These are phyloP conservation scores for Alternaria viburni DNA, from an alignment of 2,329 filamentous ascomycete species.

Conservation along the genomic window DNA sequence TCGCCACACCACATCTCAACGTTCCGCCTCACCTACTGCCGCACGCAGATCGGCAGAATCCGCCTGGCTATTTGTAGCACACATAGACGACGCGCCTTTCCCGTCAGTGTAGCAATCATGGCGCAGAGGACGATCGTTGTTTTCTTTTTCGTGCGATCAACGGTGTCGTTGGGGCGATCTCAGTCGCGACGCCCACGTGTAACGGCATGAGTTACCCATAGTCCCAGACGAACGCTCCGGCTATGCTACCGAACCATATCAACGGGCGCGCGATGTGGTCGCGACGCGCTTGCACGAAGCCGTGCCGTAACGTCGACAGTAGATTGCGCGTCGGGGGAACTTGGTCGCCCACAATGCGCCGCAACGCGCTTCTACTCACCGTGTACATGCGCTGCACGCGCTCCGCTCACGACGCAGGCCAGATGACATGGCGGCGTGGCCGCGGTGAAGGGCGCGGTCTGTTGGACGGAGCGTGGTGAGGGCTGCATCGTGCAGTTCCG, in stretches of 20 bases:
- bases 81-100: slow-evolving; percentile 24
- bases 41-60: slow-evolving; percentile 27
- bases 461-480: slow-evolving; percentile 18
- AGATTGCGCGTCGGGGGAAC: background rate
- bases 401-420: slow-evolving; percentile 8
- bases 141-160: slow-evolving; percentile 18
- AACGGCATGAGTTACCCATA: slow-evolving; percentile 20
- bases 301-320: background rate
- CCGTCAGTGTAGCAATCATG: slow-evolving; percentile 23
- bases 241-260: slow-evolving; percentile 34
- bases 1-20: slow-evolving; percentile 25
- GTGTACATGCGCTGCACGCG: slow-evolving; percentile 11
- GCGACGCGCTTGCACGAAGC: slow-evolving; percentile 8
- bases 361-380: slow-evolving; percentile 9
- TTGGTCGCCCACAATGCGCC: slow-evolving; percentile 7
- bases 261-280: slow-evolving; percentile 19
- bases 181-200: slow-evolving; percentile 25
- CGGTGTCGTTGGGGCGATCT: slow-evolving; percentile 11
- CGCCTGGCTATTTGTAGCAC: slow-evolving; percentile 32
- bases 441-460: slow-evolving; percentile 6
- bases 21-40: slow-evolving; percentile 22
- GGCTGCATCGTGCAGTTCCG: slow-evolving; percentile 27
- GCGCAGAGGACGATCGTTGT: slow-evolving; percentile 2
- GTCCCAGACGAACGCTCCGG: slow-evolving; percentile 24
- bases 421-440: slow-evolving; percentile 9